phyloP scores from a whole-genome alignment of 352 stramenopile genomes.

The Phytophthora cactorum region DNA sequence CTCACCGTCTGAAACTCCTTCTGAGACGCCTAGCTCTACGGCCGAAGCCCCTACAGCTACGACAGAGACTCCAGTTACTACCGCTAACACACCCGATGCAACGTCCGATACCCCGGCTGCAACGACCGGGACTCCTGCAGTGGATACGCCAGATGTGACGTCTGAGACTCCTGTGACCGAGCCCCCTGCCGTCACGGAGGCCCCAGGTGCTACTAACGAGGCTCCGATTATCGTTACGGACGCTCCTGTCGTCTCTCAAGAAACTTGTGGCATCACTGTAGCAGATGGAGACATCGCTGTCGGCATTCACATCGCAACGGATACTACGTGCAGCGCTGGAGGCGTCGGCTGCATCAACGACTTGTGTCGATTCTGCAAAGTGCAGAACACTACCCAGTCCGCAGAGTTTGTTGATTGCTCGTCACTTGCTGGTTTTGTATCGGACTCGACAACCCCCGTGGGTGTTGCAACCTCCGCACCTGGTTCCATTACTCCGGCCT shows the following conservation, averaged over 20 bases:
- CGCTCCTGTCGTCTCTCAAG: not conserved
- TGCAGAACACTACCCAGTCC: conserved; percentile 27
- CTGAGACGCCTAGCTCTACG: not conserved
- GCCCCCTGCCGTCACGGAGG: conserved; percentile 6
- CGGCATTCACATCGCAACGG: conserved; percentile 38
- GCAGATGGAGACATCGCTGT: conserved; percentile 30
- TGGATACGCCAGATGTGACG: not conserved
- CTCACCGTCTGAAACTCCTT: not conserved
- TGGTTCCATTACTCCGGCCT: not conserved
- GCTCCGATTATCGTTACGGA: not conserved
- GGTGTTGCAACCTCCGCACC: not conserved
- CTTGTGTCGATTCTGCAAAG: conserved; percentile 56
- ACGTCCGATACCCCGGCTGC: not conserved
- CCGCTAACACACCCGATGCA: not conserved
- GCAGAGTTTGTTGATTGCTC: conserved; percentile 26
- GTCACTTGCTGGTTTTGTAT: conserved; percentile 1
- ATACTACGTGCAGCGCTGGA: conserved; percentile 32
- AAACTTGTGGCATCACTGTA: conserved; percentile 16
- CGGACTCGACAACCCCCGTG: not conserved
- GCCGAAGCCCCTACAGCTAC: not conserved
- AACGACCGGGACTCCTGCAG: not conserved
- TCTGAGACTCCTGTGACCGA: not conserved
- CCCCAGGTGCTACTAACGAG: not conserved
- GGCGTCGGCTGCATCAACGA: conserved; percentile 46
- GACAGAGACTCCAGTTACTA: conserved; percentile 1